Base-by-base conservation (phyloP, 371 early-diverging fungal species). In the Mycotypha africana region DNA sequence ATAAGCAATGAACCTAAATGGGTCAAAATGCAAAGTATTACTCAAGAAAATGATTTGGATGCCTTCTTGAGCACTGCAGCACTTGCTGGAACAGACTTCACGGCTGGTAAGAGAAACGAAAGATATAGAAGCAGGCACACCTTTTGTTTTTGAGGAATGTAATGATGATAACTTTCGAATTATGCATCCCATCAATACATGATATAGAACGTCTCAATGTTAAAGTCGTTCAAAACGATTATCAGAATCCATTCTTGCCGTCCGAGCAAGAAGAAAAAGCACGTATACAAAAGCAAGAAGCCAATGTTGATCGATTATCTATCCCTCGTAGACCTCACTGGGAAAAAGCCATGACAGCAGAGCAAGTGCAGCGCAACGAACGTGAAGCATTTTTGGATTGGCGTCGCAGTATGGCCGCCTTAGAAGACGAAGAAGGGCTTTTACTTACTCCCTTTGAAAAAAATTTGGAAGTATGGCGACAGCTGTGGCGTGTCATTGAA, bases 401-500 rank as follows among this genome's bases (percentile, higher is more conserved):
- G 98, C 69, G 98, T 38, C 84, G 97, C 33, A 78, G 79, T 11
- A 80, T 95, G 60, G 94, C 93, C 15, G 53, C 65, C 67, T 73
- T 96, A 28, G 89, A 95, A 62, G 98, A 98, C 55, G 85, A 89
- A 16, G 83, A 95, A 53, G 87, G 88, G 0, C 67, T 98, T 25
- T 56, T 98, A 45, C 61, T 98, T 61, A 98, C 98, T 12, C 97
- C 99, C 16, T 99, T 93, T 61, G 99, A 99, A 70, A 88, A 93
- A 54, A 99, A 99, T 69, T 56, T 99, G 20, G 99, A 99, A 76
- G 94, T 99, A 12, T 90, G 95, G 99, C 82, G 99, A 40, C 99
- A 99, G 69, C 79, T 99, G 42, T 99, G 99, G 99, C 83, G 99
- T 23, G 98, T 99, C 32, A 90, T 98, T 62, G 99, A 99, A 68